Percentiles rank a stretch among this genome's conserved stretches.
Evolutionary conservation across 148 eudicot genomes (phyloP).

Genomic region (Hydrangea macrophylla): DNA sequence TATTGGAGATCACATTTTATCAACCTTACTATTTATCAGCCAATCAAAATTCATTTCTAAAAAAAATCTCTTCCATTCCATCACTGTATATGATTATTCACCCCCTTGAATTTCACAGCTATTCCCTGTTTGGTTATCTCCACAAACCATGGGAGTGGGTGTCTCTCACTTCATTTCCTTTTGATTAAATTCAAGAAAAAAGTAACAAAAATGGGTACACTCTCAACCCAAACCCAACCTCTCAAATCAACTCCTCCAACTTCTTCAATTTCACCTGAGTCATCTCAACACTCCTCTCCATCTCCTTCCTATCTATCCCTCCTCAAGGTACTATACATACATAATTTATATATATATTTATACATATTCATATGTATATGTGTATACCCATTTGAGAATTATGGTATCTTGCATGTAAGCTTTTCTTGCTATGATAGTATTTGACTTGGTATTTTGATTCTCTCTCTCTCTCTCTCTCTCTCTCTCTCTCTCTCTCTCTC

Average conservation of each 20-base stretch:
- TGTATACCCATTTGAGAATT: not conserved
- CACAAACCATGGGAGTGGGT: not conserved
- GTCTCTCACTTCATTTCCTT: not conserved
- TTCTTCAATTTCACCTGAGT: conserved; percentile 3
- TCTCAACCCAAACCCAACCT: conserved; percentile 16
- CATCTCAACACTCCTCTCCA: conserved; percentile 3
- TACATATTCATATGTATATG: not conserved
- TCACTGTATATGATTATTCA: not conserved
- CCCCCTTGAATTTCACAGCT: not conserved
- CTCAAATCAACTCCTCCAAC: conserved; percentile 13
- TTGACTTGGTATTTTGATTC: not conserved
- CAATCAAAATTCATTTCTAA: conserved; percentile 8
- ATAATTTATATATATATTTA: too few species aligned
- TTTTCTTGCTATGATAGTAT: not conserved
- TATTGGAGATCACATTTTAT: not conserved
- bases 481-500: not conserved
- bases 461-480: conserved; percentile 13
- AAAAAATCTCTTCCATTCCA: too few species aligned
- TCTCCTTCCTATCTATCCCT: conserved; percentile 20
- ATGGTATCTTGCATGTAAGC: not conserved
- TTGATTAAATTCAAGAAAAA: not conserved
- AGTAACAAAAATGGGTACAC: conserved; percentile 11
- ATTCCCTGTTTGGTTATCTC: not conserved
- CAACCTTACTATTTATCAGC: not conserved
- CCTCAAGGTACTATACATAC: conserved; percentile 30